Base-by-base conservation (phyloP, 352 stramenopile species). In the Phytophthora sp. region DNA sequence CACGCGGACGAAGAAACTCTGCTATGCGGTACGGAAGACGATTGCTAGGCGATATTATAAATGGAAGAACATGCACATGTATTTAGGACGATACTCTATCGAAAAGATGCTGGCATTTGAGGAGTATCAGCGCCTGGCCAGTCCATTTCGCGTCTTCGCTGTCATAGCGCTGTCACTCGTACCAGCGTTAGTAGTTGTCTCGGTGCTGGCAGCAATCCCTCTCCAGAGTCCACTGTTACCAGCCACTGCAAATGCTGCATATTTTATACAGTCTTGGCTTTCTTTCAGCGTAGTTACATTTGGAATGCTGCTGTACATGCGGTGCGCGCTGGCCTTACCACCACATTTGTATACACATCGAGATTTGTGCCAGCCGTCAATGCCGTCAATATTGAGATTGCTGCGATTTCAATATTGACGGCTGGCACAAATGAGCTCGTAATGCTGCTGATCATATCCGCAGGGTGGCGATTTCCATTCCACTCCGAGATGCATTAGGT, bases 11-110 rank as follows among this genome's bases (percentile, higher is more conserved):
- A 43, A 8, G 35, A 18, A 43, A 23, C 24, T 43, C 17, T 43
- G 6, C 35, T 42, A 4, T 20, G 7, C 17, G 38, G 27, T 44
- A 20, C 17, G 35, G 15, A 30, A 31, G 50, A 26, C 39, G 37
- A 13, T 28, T 49, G 2, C 8, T 58, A 17, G 27, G 13, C 50
- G 52, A 10, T 60, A 35, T 41, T 51, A 74, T 26, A 21, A 63
- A 5, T 66, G 63, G 65, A 69, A 72, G 46, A 70, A 51, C 38
- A 46, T 67, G 17, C 67, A 76, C 43, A 55, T 62, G 41, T 72
- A 69, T 39, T 42, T 76, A n/a, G 67, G 62, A 2, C 62, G 67
- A 3, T 76, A 72, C 20, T 69, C 61, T 9, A 44, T 76, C 30
- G 62, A 76, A 8, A 76, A 76, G 38, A 43, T 72, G 12, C 32